phyloP scores from a whole-genome alignment of 2,329 filamentous ascomycete species.

The Calonectria pteridis region DNA sequence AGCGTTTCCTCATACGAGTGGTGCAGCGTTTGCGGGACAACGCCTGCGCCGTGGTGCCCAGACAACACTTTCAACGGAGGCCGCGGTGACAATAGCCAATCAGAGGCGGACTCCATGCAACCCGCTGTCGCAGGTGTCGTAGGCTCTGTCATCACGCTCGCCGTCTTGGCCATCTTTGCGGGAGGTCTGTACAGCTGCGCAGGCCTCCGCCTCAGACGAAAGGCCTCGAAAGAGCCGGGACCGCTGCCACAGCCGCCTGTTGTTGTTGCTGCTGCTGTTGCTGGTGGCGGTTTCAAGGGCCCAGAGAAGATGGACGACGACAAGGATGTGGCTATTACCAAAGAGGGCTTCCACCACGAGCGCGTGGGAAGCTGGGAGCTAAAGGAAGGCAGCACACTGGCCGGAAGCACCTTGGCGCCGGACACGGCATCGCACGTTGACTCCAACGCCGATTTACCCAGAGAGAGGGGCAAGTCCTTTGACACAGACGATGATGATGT shows the following conservation, averaged over 20 bases:
- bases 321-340: constrained; percentile 56
- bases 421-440: constrained; percentile 37
- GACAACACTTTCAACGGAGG: background rate
- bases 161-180: constrained; percentile 49
- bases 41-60: constrained; percentile 54
- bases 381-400: constrained; percentile 33
- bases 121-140: constrained; percentile 60
- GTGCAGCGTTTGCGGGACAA: constrained; percentile 58
- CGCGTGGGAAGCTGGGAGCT: constrained; percentile 66
- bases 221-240: background rate
- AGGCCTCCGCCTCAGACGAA: constrained; percentile 48
- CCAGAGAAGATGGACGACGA: constrained; percentile 59
- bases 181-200: constrained; percentile 50
- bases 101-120: constrained; percentile 37
- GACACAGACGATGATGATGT: constrained; percentile 49
- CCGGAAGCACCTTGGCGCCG: constrained; percentile 25
- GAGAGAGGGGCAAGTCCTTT: constrained; percentile 33
- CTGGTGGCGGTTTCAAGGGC: constrained; percentile 58
- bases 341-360: constrained; percentile 56
- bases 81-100: background rate
- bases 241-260: background rate
- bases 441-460: constrained; percentile 37
- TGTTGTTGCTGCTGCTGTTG: constrained; percentile 34
- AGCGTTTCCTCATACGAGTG: constrained; percentile 53
- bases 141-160: constrained; percentile 58